A percentile compares a stretch with the other conserved stretches of the same genome.
Conservation (phyloP, 257 asterid genomes). For the Leonotis leonurus region DNA sequence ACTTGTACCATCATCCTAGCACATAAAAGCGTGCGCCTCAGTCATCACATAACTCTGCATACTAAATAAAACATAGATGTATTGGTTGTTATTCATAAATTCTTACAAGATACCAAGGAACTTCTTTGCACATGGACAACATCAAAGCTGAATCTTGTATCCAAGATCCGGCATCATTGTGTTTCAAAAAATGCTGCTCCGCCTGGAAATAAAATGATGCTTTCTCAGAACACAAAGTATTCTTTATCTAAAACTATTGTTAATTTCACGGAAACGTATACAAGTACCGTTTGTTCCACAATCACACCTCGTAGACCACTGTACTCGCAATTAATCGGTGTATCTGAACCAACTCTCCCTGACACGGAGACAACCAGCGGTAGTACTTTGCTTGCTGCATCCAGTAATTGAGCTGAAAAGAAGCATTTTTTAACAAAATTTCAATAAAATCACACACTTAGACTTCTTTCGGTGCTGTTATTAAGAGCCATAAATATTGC, state of each 20-base stretch:
- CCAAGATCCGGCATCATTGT: constrained; percentile 99
- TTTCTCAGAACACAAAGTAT: neutral
- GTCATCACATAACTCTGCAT: constrained; percentile 12
- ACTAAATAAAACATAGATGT: neutral
- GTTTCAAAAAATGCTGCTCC: constrained; percentile 93
- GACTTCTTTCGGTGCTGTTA: neutral
- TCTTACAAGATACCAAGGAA: constrained; percentile 96
- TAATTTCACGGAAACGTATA: neutral
- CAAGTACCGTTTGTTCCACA: constrained; percentile 91
- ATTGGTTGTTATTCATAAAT: neutral
- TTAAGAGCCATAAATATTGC: neutral
- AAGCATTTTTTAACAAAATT: constrained; percentile 5
- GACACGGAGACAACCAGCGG: constrained; percentile 85
- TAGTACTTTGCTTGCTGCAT: constrained; percentile 74
- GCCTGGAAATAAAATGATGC: constrained; percentile 46
- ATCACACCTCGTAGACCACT: constrained; percentile 94
- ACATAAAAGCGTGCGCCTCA: constrained; percentile 1
- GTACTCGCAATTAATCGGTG: constrained; percentile 82
- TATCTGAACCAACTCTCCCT: constrained; percentile 91
- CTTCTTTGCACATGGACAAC: constrained; percentile 98
- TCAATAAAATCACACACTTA: neutral
- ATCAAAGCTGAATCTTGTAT: constrained; percentile 96
- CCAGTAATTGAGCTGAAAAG: constrained; percentile 68
- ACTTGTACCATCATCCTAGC: constrained; percentile 84
- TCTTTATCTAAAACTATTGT: neutral